phyloP scores from a whole-genome alignment of 257 asterid species.

The Nicotiana paniculata region DNA sequence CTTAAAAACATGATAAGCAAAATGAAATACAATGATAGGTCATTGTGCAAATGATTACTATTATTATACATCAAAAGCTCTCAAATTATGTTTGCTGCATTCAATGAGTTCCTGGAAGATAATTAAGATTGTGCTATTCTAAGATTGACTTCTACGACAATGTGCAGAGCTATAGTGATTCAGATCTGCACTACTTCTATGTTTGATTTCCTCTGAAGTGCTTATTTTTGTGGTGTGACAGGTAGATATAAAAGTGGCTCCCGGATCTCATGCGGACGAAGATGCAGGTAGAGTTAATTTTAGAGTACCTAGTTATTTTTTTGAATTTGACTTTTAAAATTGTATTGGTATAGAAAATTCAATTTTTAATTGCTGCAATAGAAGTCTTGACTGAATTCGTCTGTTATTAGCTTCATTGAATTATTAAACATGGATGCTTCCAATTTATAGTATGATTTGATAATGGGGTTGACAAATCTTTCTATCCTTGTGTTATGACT shows the following conservation, averaged over 20 bases:
- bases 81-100: background rate
- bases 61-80: background rate
- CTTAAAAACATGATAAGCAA: background rate
- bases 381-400: background rate
- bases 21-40: background rate
- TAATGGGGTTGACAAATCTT: background rate
- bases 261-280: conserved; percentile 94
- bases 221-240: conserved; percentile 28
- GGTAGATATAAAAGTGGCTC: conserved; percentile 94
- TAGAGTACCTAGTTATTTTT: background rate
- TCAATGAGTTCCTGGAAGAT: background rate
- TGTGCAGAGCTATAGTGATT: background rate
- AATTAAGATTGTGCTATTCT: background rate
- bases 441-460: background rate
- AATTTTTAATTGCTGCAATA: background rate
- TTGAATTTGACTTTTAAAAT: background rate
- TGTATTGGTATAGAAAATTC: background rate
- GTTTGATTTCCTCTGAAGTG: background rate
- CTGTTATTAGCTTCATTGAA: background rate
- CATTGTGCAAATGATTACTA: background rate
- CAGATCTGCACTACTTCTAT: background rate
- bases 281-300: conserved; percentile 52
- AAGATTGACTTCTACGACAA: background rate
- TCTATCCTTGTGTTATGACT: background rate
- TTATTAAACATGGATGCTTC: background rate